phyloP scores from a whole-genome alignment of 257 asterid genomes.

The Forsythia suspensa region DNA sequence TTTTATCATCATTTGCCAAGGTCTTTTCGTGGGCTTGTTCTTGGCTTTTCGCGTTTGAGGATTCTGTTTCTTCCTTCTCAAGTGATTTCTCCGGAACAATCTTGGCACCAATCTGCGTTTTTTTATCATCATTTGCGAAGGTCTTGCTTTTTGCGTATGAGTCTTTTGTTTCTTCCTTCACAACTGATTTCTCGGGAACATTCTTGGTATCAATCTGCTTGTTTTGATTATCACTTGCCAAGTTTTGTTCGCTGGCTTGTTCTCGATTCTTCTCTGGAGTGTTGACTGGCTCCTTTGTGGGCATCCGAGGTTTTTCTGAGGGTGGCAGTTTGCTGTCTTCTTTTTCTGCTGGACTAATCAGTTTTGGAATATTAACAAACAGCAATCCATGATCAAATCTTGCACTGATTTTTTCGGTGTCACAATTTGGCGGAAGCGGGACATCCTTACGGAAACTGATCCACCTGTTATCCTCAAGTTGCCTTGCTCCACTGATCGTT shows the following conservation, averaged over 20 bases:
- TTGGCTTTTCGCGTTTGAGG: not conserved
- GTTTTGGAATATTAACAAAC: slow-evolving; percentile 51
- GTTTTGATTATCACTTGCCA: slow-evolving; percentile 2
- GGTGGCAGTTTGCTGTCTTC: slow-evolving; percentile 22
- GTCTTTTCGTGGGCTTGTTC: slow-evolving; percentile 6
- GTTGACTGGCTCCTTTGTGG: slow-evolving; percentile 11
- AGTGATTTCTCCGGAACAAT: not conserved
- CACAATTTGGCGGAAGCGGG: slow-evolving; percentile 43
- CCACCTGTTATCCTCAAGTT: slow-evolving; percentile 25
- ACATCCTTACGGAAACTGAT: slow-evolving; percentile 54
- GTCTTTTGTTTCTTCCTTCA: slow-evolving; percentile 14
- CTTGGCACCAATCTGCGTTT: too few species aligned
- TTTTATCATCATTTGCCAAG: slow-evolving; percentile 7
- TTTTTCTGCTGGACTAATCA: slow-evolving; percentile 31
- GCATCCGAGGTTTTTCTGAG: slow-evolving; percentile 10
- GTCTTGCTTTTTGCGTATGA: not conserved
- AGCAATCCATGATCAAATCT: slow-evolving; percentile 59
- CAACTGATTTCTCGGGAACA: slow-evolving; percentile 1
- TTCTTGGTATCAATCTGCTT: slow-evolving; percentile 6
- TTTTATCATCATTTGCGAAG: not conserved
- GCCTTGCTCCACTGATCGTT: slow-evolving; percentile 58
- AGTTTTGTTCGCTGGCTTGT: not conserved
- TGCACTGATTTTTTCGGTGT: slow-evolving; percentile 50
- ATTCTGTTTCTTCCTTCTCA: slow-evolving; percentile 18
- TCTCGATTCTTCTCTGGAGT: slow-evolving; percentile 10